Conservation (phyloP, 2,329 filamentous ascomycete species). For the Fusarium albidum region DNA sequence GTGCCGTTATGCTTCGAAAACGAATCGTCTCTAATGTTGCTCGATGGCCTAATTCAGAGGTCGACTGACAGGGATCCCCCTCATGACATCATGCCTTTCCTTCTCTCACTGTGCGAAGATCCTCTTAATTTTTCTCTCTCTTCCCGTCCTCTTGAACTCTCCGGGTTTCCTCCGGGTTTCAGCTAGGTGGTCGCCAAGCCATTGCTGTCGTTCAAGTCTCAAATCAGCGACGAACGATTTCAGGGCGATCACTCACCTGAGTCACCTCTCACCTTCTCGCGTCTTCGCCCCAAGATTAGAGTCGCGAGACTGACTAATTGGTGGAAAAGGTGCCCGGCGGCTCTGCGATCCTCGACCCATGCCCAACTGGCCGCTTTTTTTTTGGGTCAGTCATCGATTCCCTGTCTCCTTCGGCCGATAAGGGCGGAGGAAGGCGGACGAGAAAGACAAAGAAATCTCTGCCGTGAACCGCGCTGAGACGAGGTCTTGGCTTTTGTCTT, state of each 20-base stretch:
- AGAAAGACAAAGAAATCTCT: slow-evolving; percentile 5
- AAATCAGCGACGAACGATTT: slow-evolving; percentile 6
- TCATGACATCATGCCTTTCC: slow-evolving; percentile 22
- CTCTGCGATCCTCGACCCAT: slow-evolving; percentile 3
- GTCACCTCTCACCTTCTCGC: slow-evolving; percentile 7
- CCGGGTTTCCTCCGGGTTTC: slow-evolving; percentile 29
- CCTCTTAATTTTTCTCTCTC: not conserved
- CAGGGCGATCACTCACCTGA: not conserved
- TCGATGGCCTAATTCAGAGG: not conserved
- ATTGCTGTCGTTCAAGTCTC: not conserved
- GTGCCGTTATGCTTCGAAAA: not conserved
- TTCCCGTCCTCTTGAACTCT: slow-evolving; percentile 14
- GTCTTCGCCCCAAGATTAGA: slow-evolving; percentile 17
- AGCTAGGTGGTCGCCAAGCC: slow-evolving; percentile 5
- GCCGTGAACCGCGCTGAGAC: slow-evolving; percentile 11
- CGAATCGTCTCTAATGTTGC: not conserved
- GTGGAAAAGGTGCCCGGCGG: slow-evolving; percentile 25
- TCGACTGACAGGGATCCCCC: not conserved
- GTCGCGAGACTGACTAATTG: slow-evolving; percentile 9
- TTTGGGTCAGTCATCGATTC: not conserved
- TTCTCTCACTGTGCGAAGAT: too few species aligned
- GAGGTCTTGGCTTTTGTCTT: slow-evolving; percentile 36
- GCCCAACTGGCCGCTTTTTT: slow-evolving; percentile 1
- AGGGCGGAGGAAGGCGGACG: slow-evolving; percentile 18
- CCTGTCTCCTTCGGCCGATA: slow-evolving; percentile 27